These are phyloP conservation scores for Fusarium xyrophilum DNA, from an alignment of 2,329 filamentous ascomycete genomes.

Conservation along the genomic window DNA sequence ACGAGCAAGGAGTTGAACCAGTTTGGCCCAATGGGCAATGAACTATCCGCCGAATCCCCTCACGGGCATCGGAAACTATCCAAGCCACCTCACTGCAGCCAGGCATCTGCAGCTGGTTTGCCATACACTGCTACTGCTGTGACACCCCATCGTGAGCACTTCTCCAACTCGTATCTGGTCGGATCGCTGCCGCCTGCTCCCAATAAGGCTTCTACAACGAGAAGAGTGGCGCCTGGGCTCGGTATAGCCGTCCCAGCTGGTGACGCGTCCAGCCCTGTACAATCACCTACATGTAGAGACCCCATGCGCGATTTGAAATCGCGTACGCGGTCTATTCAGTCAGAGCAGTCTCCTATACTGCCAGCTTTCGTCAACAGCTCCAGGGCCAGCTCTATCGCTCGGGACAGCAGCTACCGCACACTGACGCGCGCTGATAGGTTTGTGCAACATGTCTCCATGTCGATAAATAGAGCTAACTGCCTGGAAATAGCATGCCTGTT, in stretches of 20 bases:
- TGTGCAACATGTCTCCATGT: constrained; percentile 17
- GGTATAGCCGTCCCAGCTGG: constrained; percentile 31
- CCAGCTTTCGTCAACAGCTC: constrained; percentile 23
- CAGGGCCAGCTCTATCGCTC: constrained; percentile 24
- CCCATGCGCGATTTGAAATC: constrained; percentile 25
- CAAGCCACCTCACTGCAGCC: constrained; percentile 56
- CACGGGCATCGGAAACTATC: constrained; percentile 57
- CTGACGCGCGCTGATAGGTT: constrained; percentile 37
- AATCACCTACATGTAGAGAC: constrained; percentile 26
- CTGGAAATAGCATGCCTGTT: constrained; percentile 27
- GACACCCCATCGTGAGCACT: constrained; percentile 38
- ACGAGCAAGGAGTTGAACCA: constrained; percentile 23
- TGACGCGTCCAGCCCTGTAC: constrained; percentile 16
- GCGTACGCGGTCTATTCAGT: constrained; percentile 30
- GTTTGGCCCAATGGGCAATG: constrained; percentile 56
- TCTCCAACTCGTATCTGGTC: constrained; percentile 45
- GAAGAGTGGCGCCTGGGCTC: constrained; percentile 20
- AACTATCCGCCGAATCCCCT: constrained; percentile 54
- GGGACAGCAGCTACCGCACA: constrained; percentile 23
- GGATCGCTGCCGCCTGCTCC: constrained; percentile 37
- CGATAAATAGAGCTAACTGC: constrained; percentile 31
- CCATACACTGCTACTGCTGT: constrained; percentile 47
- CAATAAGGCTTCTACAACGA: constrained; percentile 23
- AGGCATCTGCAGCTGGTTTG: constrained; percentile 51
- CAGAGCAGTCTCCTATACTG: constrained; percentile 29